Evolutionary conservation across 2,329 filamentous ascomycete genomes (phyloP).

Genomic region (Sclerotinia trifoliorum): DNA sequence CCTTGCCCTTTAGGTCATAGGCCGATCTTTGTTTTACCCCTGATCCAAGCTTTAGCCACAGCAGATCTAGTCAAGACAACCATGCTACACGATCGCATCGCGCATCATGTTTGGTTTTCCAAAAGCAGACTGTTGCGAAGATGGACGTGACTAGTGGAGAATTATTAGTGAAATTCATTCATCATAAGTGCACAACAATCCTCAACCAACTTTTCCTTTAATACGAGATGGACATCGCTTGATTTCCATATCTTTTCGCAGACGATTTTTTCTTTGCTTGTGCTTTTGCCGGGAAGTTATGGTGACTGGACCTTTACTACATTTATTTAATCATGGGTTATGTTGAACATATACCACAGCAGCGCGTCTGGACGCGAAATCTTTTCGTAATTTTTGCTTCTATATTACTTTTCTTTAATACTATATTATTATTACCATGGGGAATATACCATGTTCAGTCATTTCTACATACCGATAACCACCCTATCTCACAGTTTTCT

Average conservation of each 20-base stretch:
- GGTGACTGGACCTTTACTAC: neutral
- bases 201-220: neutral
- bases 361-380: slow-evolving; percentile 21
- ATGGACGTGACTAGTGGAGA: neutral
- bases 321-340: slow-evolving; percentile 17
- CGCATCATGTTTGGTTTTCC: neutral
- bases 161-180: neutral
- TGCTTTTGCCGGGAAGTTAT: neutral
- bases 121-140: neutral
- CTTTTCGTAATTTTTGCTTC: slow-evolving; percentile 18
- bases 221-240: neutral
- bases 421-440: slow-evolving; percentile 15
- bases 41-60: neutral
- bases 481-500: neutral
- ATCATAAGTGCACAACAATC: neutral
- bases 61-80: neutral
- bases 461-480: neutral
- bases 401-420: slow-evolving; percentile 19
- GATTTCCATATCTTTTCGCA: neutral
- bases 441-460: slow-evolving; percentile 8
- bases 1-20: neutral
- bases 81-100: neutral
- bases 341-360: slow-evolving; percentile 19
- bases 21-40: slow-evolving; percentile 3
- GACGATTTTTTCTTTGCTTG: neutral